Evolutionary conservation across 2,329 filamentous ascomycete genomes (phyloP), one percentile per base, ranked within the genome.

Genomic region (Cladosporium colombiae): DNA sequence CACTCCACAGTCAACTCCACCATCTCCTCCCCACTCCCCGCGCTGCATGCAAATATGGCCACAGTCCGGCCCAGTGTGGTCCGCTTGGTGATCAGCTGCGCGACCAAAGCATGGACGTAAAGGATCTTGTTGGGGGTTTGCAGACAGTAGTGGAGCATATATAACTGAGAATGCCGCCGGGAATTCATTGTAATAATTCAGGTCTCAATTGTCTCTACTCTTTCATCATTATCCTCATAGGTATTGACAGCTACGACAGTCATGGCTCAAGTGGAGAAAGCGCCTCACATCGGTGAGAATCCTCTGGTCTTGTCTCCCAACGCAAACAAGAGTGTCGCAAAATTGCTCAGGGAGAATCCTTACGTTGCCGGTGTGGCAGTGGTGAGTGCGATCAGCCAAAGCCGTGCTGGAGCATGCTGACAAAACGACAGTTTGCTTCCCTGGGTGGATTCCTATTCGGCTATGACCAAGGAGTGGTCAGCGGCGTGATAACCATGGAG

Each of bases 381-480:
- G n/a, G 58, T 61, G 21, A 50, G 58, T 46, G 29, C 16, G 18
- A 31, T 55, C 27, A 4, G 1, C 2, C 33, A n/a, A 23, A 21
- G 6, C 5, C 23, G 14, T 5, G 5, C 27, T 13, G 25, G 16
- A 11, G 1, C 10, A 55, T 55, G 11, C 52, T 55, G 27, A 55
- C 27, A n/a, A 6, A 31, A 5, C 4, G 4, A n/a, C 10, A 53
- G 49, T 63, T 63, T 16, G 60, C 60, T 37, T 53, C 60, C 5
- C 13, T 63, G 5, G 60, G 60, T n/a, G 60, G 60, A 23, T 56
- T 63, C 18, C 21, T 63, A 4, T 63, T 63, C n/a, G 60, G 60
- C 29, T 63, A 63, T 27, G 60, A 63, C 13, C 60, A 63, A 40
- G 60, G 60, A 40, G 58, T 61, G 2, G 58, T 61, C 29, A 50